Conservation (phyloP, 495 filamentous ascomycete genomes). For the Penicillium maclennaniae region DNA sequence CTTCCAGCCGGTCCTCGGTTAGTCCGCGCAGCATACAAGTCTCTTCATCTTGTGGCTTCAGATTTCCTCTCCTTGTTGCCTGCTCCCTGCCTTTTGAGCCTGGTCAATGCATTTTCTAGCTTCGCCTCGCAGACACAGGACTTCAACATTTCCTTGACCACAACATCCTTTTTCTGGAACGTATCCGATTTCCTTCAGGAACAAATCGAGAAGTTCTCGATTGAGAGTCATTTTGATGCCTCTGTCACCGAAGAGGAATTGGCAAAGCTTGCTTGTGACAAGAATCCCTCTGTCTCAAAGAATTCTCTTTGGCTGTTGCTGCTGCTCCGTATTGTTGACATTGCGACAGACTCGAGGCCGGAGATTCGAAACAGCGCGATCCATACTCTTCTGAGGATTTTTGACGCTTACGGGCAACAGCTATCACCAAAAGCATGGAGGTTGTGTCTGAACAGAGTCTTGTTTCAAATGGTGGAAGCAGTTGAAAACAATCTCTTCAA, state of each 20-base stretch:
- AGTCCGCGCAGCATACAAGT: slow-evolving; percentile 79
- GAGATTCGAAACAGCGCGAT: slow-evolving; percentile 90
- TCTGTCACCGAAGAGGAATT: slow-evolving; percentile 42
- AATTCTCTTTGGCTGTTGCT: slow-evolving; percentile 79
- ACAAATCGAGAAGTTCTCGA: slow-evolving; percentile 41
- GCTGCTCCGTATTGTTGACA: slow-evolving; percentile 69
- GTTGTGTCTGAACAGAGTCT: slow-evolving; percentile 72
- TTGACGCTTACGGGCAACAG: slow-evolving; percentile 83
- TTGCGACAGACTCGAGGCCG: slow-evolving; percentile 72
- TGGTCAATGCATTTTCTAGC: slow-evolving; percentile 82
- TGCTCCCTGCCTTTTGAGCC: slow-evolving; percentile 68
- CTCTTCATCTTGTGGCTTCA: slow-evolving; percentile 87
- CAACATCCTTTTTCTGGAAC: slow-evolving; percentile 92
- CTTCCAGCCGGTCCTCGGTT: slow-evolving; percentile 64
- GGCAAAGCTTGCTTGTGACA: slow-evolving; percentile 28
- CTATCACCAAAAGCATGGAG: slow-evolving; percentile 77
- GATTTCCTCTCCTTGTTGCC: slow-evolving; percentile 85
- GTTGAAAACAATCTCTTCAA: slow-evolving; percentile 28
- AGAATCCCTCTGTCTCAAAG: slow-evolving; percentile 38
- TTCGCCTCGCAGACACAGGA: slow-evolving; percentile 87
- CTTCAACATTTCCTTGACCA: slow-evolving; percentile 92
- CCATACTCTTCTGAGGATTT: slow-evolving; percentile 85
- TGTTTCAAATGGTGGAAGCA: slow-evolving; percentile 68
- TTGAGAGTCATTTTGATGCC: slow-evolving; percentile 40
- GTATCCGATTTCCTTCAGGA: slow-evolving; percentile 77